Evolutionary conservation across 176 grass and related monocot species (phyloP).

Genomic region (Carex pumila): DNA sequence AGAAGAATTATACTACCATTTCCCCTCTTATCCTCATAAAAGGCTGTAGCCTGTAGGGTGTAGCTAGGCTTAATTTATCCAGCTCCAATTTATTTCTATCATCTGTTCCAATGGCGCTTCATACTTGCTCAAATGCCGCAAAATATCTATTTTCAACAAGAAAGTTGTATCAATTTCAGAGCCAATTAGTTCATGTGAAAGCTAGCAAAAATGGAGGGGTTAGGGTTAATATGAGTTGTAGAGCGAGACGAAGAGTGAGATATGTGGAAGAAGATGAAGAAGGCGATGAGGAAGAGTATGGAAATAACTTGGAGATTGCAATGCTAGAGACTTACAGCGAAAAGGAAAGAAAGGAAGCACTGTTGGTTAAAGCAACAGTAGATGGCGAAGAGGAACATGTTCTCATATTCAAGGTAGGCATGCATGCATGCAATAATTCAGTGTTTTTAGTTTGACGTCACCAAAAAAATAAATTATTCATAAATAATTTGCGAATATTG

Average conservation of each 20-base stretch:
- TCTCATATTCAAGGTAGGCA: slow-evolving; percentile 77
- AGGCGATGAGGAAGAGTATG: slow-evolving; percentile 33
- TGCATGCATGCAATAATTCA: too few relatives aligned
- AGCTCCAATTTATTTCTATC: neutral
- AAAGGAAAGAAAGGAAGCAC: slow-evolving; percentile 39
- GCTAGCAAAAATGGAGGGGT: neutral
- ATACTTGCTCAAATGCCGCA: neutral
- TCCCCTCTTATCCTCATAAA: neutral
- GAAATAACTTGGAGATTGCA: slow-evolving; percentile 63
- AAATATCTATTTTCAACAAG: neutral
- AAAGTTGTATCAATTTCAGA: neutral
- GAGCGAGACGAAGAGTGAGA: slow-evolving; percentile 46
- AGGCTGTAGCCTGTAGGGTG: too few relatives aligned
- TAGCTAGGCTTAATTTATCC: slow-evolving; percentile 3
- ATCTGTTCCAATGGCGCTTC: neutral
- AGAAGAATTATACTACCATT: neutral
- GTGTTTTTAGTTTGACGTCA: too few relatives aligned
- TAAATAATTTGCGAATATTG: too few relatives aligned
- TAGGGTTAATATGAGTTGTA: neutral
- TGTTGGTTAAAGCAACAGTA: slow-evolving; percentile 55
- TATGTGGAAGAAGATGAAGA: slow-evolving; percentile 37
- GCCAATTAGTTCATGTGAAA: neutral
- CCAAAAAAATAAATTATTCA: too few relatives aligned
- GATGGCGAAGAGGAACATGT: slow-evolving; percentile 48
- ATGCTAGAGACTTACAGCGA: slow-evolving; percentile 66